Evolutionary conservation across 1,284 basidiomycete species (phyloP).

Genomic region (Cutaneotrichosporon sp.): DNA sequence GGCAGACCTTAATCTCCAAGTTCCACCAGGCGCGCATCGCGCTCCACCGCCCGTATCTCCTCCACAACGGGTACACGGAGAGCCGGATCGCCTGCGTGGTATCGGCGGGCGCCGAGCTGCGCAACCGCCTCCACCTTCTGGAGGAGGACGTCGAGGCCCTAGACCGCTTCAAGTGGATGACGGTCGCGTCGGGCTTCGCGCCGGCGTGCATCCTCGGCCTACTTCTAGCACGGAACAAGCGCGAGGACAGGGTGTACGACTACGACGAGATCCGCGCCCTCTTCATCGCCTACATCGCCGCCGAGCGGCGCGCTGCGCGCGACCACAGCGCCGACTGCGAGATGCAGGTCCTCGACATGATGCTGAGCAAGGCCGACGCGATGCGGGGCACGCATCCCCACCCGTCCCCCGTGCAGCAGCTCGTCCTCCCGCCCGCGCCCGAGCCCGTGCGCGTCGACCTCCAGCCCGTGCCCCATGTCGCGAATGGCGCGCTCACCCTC

Average conservation of each 20-base stretch:
- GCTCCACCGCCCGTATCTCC: constrained; percentile 39
- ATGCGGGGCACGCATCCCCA: constrained; percentile 1
- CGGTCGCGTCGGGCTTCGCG: constrained; percentile 38
- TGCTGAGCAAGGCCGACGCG: constrained; percentile 22
- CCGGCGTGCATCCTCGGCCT: constrained; percentile 36
- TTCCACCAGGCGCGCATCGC: constrained; percentile 37
- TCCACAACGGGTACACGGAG: constrained; percentile 23
- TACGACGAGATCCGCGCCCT: constrained; percentile 22
- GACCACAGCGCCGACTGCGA: constrained; percentile 18
- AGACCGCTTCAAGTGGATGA: constrained; percentile 44
- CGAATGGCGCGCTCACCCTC: constrained; percentile 13
- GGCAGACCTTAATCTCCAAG: constrained; percentile 36
- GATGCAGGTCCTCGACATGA: constrained; percentile 27
- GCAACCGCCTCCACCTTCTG: constrained; percentile 27
- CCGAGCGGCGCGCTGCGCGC: constrained; percentile 15
- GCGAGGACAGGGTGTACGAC: constrained; percentile 21
- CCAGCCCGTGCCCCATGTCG: background rate
- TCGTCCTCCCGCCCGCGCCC: background rate
- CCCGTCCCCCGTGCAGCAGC: background rate
- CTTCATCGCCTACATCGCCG: constrained; percentile 16
- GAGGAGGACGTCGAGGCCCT: constrained; percentile 28
- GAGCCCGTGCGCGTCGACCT: background rate
- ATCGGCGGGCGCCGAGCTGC: constrained; percentile 31
- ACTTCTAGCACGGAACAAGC: constrained; percentile 25
- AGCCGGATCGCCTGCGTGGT: constrained; percentile 30